phyloP scores from a whole-genome alignment of 2,329 filamentous ascomycete genomes.

The Cercospora janseana region DNA sequence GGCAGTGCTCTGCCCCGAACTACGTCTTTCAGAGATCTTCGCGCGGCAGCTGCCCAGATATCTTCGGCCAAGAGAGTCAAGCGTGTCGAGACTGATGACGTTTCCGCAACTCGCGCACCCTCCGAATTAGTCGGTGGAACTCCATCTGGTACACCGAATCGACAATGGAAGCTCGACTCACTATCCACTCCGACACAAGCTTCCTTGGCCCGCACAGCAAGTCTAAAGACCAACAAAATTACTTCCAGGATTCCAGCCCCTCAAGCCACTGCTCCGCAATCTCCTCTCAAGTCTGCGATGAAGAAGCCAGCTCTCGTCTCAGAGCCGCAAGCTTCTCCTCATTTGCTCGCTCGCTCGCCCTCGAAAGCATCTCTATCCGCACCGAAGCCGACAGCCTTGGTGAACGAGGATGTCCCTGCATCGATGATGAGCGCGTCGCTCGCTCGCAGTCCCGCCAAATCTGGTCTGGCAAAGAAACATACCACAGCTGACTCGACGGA shows the following conservation, averaged over 20 bases:
- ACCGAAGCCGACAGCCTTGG: constrained; percentile 3
- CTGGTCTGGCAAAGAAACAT: constrained; percentile 15
- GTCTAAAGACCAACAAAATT: constrained; percentile 48
- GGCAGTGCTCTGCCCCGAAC: constrained; percentile 32
- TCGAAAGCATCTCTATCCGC: constrained; percentile 31
- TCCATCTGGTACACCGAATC: constrained; percentile 42
- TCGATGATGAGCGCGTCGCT: constrained; percentile 28
- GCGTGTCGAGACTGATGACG: constrained; percentile 64
- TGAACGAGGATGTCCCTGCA: constrained; percentile 16
- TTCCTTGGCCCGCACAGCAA: constrained; percentile 62
- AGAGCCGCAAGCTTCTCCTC: constrained; percentile 20
- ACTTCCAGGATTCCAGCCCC: constrained; percentile 34
- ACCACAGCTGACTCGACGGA: not conserved
- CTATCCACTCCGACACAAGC: constrained; percentile 78
- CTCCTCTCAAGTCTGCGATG: constrained; percentile 9
- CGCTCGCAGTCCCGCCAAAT: constrained; percentile 31
- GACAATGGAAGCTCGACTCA: constrained; percentile 42
- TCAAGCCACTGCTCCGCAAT: constrained; percentile 29
- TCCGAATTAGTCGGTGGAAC: constrained; percentile 48
- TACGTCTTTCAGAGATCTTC: constrained; percentile 26
- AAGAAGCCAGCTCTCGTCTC: constrained; percentile 13
- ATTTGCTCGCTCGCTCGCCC: constrained; percentile 34
- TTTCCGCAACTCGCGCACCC: constrained; percentile 61
- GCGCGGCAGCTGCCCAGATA: constrained; percentile 33
- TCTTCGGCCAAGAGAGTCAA: constrained; percentile 62